Evolutionary conservation across 83 land plant species (phyloP), one percentile per base, ranked within the genome.

Genomic region (Diphasiastrum complanatum): DNA sequence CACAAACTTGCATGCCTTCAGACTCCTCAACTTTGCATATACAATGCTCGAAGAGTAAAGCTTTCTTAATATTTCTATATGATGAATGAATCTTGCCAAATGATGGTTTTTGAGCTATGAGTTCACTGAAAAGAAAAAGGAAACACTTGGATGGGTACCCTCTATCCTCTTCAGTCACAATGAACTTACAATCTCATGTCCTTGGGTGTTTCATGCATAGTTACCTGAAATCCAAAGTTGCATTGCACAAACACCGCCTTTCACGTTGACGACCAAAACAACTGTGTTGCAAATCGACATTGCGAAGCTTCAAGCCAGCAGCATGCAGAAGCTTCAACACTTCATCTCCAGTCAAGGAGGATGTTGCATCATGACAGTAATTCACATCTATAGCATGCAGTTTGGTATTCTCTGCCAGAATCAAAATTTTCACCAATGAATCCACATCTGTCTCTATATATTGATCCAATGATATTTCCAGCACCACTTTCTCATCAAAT

Each of bases 301-400:
- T 6, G 29, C 86, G 73, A 43, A 83, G 79, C 65, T 81, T 83
- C 24, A 63, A 43, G 31, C 69, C 65, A 47, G 76, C 58, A 31
- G 78, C 69, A 50, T 67, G 77, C 47, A 87, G 63, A 31, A 87
- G 60, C 12, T 76, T 66, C 46, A 80, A 58, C 51, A 79, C 70
- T 56, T 36, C 43, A 48, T 79, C 74, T 45, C 85, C 82, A 63
- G 61, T 70, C 24, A 74, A 45, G 35, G 38, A 63, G 1, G 65
- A 51, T 58, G 69, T 69, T 40, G 79, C 61, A 27, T 75, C 71
- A 24, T 60, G 12, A 41, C 45, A 73, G 61, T 72, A 67, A 16
- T 61, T 25, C 6, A 87, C 50, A 63, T 87, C 85, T 36, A 87
- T 83, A 49, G 87, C 85, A 65, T 81, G 80, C 54, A 83, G 62